phyloP scores from a whole-genome alignment of 179 eudicot genomes.

The Silene coronaria region DNA sequence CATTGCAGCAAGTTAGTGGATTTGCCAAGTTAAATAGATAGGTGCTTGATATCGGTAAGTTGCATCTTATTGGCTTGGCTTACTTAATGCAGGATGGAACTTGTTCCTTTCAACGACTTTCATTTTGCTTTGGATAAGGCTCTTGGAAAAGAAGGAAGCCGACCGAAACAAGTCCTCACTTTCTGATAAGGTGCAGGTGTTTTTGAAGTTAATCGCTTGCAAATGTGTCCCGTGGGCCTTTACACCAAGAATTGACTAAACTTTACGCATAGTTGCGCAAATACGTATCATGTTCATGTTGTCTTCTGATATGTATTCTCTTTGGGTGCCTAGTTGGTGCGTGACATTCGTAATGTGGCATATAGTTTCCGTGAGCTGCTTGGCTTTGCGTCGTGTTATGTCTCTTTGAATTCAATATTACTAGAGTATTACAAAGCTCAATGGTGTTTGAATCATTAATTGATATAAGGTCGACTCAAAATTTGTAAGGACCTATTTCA shows the following conservation, averaged over 20 bases:
- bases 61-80: conserved; percentile 25
- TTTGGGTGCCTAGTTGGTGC: background rate
- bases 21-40: background rate
- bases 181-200: conserved; percentile 29
- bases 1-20: background rate
- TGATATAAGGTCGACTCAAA: too few relatives aligned
- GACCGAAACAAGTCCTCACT: conserved; percentile 71
- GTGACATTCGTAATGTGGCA: background rate
- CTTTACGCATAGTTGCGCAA: background rate
- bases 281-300: background rate
- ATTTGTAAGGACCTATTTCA: too few relatives aligned
- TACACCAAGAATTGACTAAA: background rate
- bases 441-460: too few relatives aligned
- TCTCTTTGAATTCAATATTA: background rate
- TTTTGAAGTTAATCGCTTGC: background rate
- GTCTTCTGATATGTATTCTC: background rate
- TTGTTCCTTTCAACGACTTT: conserved; percentile 59
- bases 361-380: background rate
- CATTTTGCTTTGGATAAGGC: conserved; percentile 60
- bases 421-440: background rate
- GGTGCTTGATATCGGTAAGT: conserved; percentile 30
- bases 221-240: background rate
- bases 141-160: conserved; percentile 82
- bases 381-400: background rate
- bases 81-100: conserved; percentile 72